Evolutionary conservation across 140 eudicot species (phyloP).

Genomic region (Ambrosia hybrid): DNA sequence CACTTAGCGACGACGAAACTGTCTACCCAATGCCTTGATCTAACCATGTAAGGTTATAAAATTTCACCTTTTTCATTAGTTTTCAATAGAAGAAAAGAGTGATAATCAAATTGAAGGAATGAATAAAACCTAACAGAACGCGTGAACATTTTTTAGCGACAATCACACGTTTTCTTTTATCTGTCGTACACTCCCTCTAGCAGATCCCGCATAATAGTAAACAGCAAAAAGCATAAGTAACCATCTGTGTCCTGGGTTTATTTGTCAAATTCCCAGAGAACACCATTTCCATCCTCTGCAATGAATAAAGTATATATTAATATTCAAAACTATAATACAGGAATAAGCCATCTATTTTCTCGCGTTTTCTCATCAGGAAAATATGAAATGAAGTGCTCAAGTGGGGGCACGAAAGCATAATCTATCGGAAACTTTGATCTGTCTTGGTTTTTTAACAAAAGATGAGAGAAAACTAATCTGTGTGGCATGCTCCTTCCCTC

Average conservation of each 20-base stretch:
- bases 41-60: no score
- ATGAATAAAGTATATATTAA: slow-evolving; percentile 4
- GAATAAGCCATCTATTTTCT: background rate
- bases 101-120: background rate
- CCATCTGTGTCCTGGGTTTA: slow-evolving; percentile 21
- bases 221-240: slow-evolving; percentile 18
- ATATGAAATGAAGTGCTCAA: background rate
- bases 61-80: background rate
- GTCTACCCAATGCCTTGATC: no score
- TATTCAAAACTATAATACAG: background rate
- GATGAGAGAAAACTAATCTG: slow-evolving; percentile 3
- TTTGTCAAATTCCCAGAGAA: slow-evolving; percentile 86
- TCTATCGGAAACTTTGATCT: background rate
- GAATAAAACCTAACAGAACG: background rate
- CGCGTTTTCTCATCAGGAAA: background rate
- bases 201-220: slow-evolving; percentile 1
- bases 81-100: background rate
- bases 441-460: background rate
- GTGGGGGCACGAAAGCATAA: background rate
- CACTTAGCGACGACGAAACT: no score
- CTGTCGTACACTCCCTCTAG: slow-evolving; percentile 18
- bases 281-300: slow-evolving; percentile 92
- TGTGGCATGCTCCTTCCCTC: background rate
- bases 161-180: background rate
- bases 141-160: background rate